Evolutionary conservation across 129 eudicot species (phyloP).

Genomic region (Flaveria robusta): DNA sequence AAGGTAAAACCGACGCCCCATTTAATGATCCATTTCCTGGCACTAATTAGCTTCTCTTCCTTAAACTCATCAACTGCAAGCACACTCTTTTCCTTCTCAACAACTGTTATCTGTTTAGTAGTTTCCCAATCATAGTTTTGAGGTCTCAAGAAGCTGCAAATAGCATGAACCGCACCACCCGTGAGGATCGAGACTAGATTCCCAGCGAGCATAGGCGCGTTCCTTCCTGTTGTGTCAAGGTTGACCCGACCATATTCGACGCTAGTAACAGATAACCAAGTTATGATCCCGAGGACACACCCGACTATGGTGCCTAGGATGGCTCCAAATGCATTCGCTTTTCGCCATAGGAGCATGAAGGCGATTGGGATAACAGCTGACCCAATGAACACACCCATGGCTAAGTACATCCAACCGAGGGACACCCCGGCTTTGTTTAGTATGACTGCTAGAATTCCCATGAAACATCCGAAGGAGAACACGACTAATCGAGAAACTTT

Average conservation of each 20-base stretch:
- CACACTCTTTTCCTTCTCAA: slow-evolving; percentile 78
- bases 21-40: slow-evolving; percentile 84
- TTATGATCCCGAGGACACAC: slow-evolving; percentile 63
- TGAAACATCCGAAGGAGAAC: slow-evolving; percentile 77
- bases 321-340: slow-evolving; percentile 89
- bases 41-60: slow-evolving; percentile 69
- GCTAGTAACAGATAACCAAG: slow-evolving; percentile 79
- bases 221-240: slow-evolving; percentile 91
- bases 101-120: slow-evolving; percentile 78
- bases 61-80: slow-evolving; percentile 67
- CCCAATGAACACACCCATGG: slow-evolving; percentile 96
- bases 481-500: slow-evolving; percentile 81
- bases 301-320: slow-evolving; percentile 70
- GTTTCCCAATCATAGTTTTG: slow-evolving; percentile 94
- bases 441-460: slow-evolving; percentile 92
- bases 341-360: slow-evolving; percentile 87
- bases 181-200: slow-evolving; percentile 85
- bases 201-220: slow-evolving; percentile 98
- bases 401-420: slow-evolving; percentile 95
- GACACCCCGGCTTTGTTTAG: slow-evolving; percentile 93
- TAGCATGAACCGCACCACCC: slow-evolving; percentile 77
- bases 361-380: slow-evolving; percentile 98
- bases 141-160: slow-evolving; percentile 73
- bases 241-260: slow-evolving; percentile 83
- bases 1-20: slow-evolving; percentile 94